Conservation (phyloP, 2,329 filamentous ascomycete species). For the Mycosphaerella sp. region DNA sequence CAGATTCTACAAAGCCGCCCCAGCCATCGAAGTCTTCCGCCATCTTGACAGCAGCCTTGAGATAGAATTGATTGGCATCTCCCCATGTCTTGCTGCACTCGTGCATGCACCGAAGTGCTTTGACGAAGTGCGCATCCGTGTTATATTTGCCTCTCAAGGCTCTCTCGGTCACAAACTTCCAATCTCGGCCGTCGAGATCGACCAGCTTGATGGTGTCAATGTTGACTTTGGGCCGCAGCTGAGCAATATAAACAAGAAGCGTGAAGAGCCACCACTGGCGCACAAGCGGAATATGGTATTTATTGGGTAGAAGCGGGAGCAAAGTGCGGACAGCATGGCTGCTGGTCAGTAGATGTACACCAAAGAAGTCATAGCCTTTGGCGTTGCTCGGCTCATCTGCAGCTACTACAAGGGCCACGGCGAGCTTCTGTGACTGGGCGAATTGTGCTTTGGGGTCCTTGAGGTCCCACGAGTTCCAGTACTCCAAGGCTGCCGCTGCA, state of each 20-base stretch:
- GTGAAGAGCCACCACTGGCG: slow-evolving; percentile 87
- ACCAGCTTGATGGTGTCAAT: slow-evolving; percentile 55
- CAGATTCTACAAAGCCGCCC: slow-evolving; percentile 39
- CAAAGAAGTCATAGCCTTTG: slow-evolving; percentile 72
- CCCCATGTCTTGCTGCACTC: slow-evolving; percentile 70
- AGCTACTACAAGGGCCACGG: slow-evolving; percentile 55
- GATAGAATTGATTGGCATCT: slow-evolving; percentile 58
- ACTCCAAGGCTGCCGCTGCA: slow-evolving; percentile 66
- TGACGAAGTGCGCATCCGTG: slow-evolving; percentile 77
- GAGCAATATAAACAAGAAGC: slow-evolving; percentile 68
- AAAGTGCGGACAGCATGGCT: slow-evolving; percentile 85
- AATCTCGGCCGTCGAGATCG: slow-evolving; percentile 60
- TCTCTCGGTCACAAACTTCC: slow-evolving; percentile 68
- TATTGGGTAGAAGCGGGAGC: slow-evolving; percentile 66
- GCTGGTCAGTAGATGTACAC: slow-evolving; percentile 74
- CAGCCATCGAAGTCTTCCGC: slow-evolving; percentile 67
- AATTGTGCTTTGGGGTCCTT: slow-evolving; percentile 67
- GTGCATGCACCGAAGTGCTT: slow-evolving; percentile 68
- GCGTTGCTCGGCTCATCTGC: slow-evolving; percentile 43
- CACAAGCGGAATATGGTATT: slow-evolving; percentile 66
- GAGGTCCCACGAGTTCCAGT: slow-evolving; percentile 86
- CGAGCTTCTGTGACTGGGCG: slow-evolving; percentile 57
- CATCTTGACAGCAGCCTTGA: slow-evolving; percentile 64
- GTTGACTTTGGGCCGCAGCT: slow-evolving; percentile 65
- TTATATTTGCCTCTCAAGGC: slow-evolving; percentile 62